Percentiles rank a stretch among this genome's conserved stretches.
These are phyloP conservation scores for Blastobotrys elegans DNA, from an alignment of 1,139 yeast genomes.

Conservation along the genomic window DNA sequence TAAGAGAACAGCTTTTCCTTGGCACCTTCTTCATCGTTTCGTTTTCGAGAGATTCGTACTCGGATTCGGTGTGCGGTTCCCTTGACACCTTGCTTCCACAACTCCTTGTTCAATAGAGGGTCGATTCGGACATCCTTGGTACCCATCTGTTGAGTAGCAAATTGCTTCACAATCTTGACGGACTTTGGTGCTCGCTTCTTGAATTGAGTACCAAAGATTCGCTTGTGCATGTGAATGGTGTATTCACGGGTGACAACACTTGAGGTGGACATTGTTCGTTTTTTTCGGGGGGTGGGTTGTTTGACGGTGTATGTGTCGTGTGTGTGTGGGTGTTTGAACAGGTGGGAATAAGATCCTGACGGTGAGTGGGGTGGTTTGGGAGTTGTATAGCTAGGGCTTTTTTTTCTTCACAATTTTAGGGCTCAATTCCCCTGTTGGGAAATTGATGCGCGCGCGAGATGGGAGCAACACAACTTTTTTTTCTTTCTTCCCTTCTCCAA, in stretches of 20 bases:
- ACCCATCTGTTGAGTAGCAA: constrained; percentile 98
- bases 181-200: constrained; percentile 99
- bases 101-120: constrained; percentile 96
- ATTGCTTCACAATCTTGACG: constrained; percentile 98
- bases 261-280: constrained; percentile 53
- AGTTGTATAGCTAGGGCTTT: too few species aligned
- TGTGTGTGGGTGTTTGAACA: background rate
- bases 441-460: background rate
- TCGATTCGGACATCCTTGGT: constrained; percentile 98
- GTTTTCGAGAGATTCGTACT: constrained; percentile 99
- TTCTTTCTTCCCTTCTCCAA: too few species aligned
- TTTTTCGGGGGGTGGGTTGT: too few species aligned
- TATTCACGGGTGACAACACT: constrained; percentile 99
- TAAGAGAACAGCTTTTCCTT: constrained; percentile 96
- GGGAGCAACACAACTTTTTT: too few species aligned
- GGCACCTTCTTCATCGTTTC: constrained; percentile 99
- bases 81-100: constrained; percentile 99
- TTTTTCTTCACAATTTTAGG: background rate
- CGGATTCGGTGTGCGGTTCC: constrained; percentile 98
- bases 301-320: background rate
- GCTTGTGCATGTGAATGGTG: constrained; percentile 99
- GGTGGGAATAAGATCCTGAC: background rate
- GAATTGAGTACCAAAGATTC: constrained; percentile 98
- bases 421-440: constrained; percentile 1
- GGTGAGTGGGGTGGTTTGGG: background rate